Evolutionary conservation across 2,329 filamentous ascomycete species (phyloP).

Genomic region (Samsoniella hepiali): DNA sequence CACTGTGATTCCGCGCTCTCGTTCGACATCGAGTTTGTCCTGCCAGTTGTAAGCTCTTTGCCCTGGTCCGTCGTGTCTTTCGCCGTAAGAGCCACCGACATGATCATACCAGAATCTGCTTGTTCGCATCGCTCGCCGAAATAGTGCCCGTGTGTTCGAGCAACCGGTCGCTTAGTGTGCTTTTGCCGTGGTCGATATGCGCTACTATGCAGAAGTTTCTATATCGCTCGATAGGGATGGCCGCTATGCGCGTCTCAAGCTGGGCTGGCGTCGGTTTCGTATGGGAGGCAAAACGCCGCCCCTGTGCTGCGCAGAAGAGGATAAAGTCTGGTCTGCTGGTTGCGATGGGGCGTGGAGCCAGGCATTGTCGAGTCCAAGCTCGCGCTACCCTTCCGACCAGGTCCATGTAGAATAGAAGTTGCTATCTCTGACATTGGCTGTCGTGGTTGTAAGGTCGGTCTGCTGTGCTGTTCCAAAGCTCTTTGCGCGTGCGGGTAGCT

Average conservation of each 20-base stretch:
- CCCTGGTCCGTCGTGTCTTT: not conserved
- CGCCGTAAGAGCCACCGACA: no score
- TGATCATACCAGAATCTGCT: constrained; percentile 70
- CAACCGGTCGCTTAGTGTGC: constrained; percentile 86
- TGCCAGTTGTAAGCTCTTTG: constrained; percentile 21
- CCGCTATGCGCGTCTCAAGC: constrained; percentile 56
- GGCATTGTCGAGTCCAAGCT: constrained; percentile 37
- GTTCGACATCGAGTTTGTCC: constrained; percentile 95
- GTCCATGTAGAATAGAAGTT: constrained; percentile 32
- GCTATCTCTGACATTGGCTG: not conserved
- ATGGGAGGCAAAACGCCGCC: constrained; percentile 10
- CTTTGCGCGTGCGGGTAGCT: not conserved
- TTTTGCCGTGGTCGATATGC: constrained; percentile 98
- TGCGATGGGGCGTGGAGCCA: constrained; percentile 20
- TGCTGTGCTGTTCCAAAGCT: not conserved
- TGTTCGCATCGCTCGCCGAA: constrained; percentile 72
- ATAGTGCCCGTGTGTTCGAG: constrained; percentile 95
- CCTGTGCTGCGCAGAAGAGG: not conserved
- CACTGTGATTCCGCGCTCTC: constrained; percentile 94
- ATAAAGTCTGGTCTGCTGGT: not conserved
- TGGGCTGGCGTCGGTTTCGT: constrained; percentile 32
- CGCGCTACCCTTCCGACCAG: constrained; percentile 36
- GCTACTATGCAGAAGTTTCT: constrained; percentile 99
- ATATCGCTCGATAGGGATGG: constrained; percentile 74
- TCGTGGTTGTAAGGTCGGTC: not conserved